Conservation (phyloP, 176 grass and related monocot genomes). For the Stipa capillata region DNA sequence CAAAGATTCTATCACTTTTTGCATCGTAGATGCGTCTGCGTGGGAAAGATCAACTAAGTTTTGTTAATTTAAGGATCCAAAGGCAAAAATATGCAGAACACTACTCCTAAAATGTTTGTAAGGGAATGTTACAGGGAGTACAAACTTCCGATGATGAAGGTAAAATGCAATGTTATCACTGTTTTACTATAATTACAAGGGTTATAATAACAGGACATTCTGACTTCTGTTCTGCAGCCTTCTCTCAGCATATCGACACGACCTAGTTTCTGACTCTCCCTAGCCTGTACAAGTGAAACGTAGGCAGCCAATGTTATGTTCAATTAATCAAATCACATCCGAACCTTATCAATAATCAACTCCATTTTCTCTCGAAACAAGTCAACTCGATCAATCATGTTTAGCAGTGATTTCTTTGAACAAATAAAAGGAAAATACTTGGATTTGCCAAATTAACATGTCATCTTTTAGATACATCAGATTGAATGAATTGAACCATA, state of each 20-base stretch:
- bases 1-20: too few relatives aligned
- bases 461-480: not conserved
- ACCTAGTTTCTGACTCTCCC: not conserved
- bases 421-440: not conserved
- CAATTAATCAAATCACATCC: not conserved
- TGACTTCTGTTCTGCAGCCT: conserved; percentile 10
- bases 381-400: not conserved
- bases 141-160: too few relatives aligned
- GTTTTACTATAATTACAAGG: conserved; percentile 14
- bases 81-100: too few relatives aligned
- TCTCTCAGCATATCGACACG: not conserved
- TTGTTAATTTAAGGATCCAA: too few relatives aligned
- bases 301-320: not conserved
- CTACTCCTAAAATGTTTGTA: too few relatives aligned
- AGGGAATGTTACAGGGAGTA: too few relatives aligned
- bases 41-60: too few relatives aligned
- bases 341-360: not conserved
- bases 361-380: not conserved
- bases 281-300: not conserved
- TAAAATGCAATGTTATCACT: not conserved
- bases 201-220: not conserved
- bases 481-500: not conserved
- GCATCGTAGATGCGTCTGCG: too few relatives aligned
- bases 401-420: not conserved
- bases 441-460: not conserved